Percentiles rank a stretch among this genome's conserved stretches.
Evolutionary conservation across 2,329 filamentous ascomycete genomes (phyloP).

Genomic region (Coniochaeta sp.): DNA sequence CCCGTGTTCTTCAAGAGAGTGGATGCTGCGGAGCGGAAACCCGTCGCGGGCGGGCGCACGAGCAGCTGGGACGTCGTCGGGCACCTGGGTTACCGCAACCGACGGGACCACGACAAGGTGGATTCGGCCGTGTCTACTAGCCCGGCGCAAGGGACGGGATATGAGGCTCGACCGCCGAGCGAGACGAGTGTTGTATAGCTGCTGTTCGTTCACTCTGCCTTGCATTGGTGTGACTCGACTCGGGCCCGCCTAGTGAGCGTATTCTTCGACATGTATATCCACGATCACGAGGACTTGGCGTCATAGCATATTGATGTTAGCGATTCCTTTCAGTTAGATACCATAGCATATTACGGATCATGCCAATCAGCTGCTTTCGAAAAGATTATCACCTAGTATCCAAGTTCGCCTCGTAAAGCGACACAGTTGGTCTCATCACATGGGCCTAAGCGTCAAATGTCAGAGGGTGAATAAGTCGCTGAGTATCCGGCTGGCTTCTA

Average conservation of each 20-base stretch:
- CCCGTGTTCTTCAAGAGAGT: constrained; percentile 8
- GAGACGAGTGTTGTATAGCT: neutral
- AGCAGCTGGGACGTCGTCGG: neutral
- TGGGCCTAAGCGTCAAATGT: no score
- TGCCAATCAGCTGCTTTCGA: neutral
- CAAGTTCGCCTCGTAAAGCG: no score
- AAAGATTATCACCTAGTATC: no score
- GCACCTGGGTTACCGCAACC: neutral
- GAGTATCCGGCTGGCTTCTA: no score
- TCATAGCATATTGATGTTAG: neutral
- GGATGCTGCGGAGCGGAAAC: neutral
- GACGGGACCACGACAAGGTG: neutral
- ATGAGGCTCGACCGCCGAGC: neutral
- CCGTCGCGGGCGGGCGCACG: neutral
- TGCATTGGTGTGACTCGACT: no score
- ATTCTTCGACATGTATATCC: no score
- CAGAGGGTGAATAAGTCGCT: no score
- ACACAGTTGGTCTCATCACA: no score
- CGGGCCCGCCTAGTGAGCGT: no score
- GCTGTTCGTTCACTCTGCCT: no score
- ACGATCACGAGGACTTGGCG: no score
- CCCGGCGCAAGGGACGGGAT: neutral
- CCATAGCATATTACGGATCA: no score
- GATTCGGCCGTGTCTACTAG: neutral
- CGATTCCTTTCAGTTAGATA: neutral